phyloP scores from a whole-genome alignment of 1,139 yeast species.

The Schwanniomyces etchellsii region DNA sequence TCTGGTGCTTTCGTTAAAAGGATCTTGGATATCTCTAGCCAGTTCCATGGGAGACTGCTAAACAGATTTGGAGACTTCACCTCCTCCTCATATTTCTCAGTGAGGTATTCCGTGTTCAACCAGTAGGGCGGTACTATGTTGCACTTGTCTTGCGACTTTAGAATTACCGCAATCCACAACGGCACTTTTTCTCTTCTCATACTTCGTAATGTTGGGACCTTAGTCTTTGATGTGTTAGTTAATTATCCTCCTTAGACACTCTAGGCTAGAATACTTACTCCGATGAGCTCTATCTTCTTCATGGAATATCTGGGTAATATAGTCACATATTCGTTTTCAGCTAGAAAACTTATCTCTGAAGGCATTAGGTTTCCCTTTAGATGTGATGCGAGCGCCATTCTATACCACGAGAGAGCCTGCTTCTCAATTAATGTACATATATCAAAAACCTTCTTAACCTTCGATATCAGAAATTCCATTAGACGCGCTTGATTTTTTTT shows the following conservation, averaged over 20 bases:
- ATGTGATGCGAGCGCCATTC: conserved; percentile 62
- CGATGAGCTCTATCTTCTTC: conserved; percentile 59
- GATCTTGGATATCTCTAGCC: conserved; percentile 78
- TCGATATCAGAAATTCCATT: too few species aligned
- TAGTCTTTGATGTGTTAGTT: conserved; percentile 23
- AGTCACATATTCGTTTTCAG: conserved; percentile 71
- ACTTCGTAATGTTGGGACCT: conserved; percentile 53
- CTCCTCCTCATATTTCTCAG: conserved; percentile 65
- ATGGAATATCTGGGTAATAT: conserved; percentile 73
- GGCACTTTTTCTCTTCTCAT: conserved; percentile 72
- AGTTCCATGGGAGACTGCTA: conserved; percentile 73
- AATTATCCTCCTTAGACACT: conserved; percentile 5
- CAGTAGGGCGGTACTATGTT: conserved; percentile 83
- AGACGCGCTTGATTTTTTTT: not conserved
- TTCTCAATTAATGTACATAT: too few species aligned
- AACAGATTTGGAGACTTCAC: conserved; percentile 51
- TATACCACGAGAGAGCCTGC: not conserved
- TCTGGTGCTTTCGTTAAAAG: conserved; percentile 66
- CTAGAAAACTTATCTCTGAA: conserved; percentile 74
- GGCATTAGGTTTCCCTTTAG: conserved; percentile 62
- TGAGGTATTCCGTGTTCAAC: conserved; percentile 59
- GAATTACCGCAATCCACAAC: conserved; percentile 79
- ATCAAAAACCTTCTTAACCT: not conserved
- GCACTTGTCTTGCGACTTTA: conserved; percentile 83
- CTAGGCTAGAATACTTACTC: conserved; percentile 31